Conservation (phyloP, 305 asterid species). For the Nicotiana rustica region DNA sequence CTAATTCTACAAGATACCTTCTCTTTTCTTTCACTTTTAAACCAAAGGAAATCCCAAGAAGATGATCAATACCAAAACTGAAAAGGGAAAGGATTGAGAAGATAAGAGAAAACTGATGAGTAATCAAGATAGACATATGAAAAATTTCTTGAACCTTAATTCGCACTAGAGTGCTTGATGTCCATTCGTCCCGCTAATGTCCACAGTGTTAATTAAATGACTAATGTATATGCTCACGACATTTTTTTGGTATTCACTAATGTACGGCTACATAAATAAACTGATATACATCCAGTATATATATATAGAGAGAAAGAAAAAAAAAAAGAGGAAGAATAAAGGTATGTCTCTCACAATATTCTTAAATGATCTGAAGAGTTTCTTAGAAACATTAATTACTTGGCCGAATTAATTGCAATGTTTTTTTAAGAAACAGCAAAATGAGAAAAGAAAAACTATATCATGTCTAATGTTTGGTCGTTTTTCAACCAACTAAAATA, state of each 20-base stretch:
- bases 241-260: not conserved
- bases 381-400: not conserved
- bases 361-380: not conserved
- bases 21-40: no score
- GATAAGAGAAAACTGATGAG: no score
- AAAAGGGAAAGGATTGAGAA: no score
- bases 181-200: no score
- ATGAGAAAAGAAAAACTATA: not conserved
- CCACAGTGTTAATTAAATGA: not conserved
- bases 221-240: not conserved
- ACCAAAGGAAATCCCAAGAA: no score
- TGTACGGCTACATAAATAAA: not conserved
- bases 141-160: no score
- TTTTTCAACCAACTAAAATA: not conserved
- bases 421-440: not conserved
- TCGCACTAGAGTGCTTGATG: no score
- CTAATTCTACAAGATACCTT: no score
- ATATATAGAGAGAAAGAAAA: no score
- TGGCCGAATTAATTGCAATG: not conserved
- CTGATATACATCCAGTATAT: not conserved
- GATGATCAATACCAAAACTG: no score
- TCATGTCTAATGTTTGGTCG: constrained; percentile 29
- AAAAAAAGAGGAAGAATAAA: not conserved
- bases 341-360: not conserved
- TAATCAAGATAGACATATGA: no score